Percentiles rank a stretch among this genome's conserved stretches.
phyloP scores from a whole-genome alignment of 2,329 filamentous ascomycete genomes.

The Sporothrix sp. region DNA sequence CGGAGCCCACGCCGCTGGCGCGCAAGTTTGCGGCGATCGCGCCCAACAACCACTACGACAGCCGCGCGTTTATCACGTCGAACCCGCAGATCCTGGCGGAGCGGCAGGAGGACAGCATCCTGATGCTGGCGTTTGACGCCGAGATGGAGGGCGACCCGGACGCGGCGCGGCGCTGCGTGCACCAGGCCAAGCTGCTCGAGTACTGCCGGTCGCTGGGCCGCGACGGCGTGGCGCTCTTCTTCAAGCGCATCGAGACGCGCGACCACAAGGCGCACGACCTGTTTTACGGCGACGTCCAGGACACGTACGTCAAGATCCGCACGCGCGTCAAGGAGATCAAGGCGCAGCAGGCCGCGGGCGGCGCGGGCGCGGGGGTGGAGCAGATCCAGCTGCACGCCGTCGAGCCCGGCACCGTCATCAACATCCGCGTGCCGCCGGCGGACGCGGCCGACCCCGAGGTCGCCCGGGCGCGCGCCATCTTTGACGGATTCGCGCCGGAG shows the following conservation, averaged over 20 bases:
- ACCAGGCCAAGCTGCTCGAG: slow-evolving; percentile 84
- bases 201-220: slow-evolving; percentile 86
- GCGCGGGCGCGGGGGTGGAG: slow-evolving; percentile 61
- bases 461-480: slow-evolving; percentile 60
- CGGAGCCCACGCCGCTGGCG: slow-evolving; percentile 68
- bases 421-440: slow-evolving; percentile 65
- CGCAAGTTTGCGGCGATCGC: slow-evolving; percentile 74
- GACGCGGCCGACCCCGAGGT: slow-evolving; percentile 45
- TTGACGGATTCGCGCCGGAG: slow-evolving; percentile 72
- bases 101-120: slow-evolving; percentile 78
- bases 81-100: slow-evolving; percentile 70
- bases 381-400: slow-evolving; percentile 97
- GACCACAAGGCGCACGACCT: slow-evolving; percentile 84
- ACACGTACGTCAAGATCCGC: slow-evolving; percentile 75
- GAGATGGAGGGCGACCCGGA: slow-evolving; percentile 68
- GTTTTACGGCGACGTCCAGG: slow-evolving; percentile 86
- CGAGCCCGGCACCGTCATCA: slow-evolving; percentile 83
- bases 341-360: slow-evolving; percentile 30
- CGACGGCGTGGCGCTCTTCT: slow-evolving; percentile 86
- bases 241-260: slow-evolving; percentile 85
- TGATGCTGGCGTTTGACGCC: slow-evolving; percentile 85
- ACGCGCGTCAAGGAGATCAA: slow-evolving; percentile 64
- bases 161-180: slow-evolving; percentile 77
- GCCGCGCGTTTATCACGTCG: slow-evolving; percentile 65
- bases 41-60: slow-evolving; percentile 60